These are phyloP conservation scores for Amylostereum chailletii DNA, from an alignment of 1,284 basidiomycete species.

Conservation along the genomic window DNA sequence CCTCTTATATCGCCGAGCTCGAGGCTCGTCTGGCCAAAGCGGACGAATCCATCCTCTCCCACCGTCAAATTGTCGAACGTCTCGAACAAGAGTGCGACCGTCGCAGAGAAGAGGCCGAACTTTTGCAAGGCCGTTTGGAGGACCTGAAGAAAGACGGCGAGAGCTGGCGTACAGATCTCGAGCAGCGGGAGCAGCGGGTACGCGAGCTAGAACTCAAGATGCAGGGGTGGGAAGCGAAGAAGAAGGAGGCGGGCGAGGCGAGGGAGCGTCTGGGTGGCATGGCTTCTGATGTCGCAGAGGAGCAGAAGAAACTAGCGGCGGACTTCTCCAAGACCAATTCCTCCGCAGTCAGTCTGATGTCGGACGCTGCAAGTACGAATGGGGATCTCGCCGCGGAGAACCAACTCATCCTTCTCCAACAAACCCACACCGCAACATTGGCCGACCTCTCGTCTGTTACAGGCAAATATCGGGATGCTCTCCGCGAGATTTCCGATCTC, in stretches of 20 bases:
- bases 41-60: conserved; percentile 64
- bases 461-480: conserved; percentile 80
- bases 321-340: conserved; percentile 18
- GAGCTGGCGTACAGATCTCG: conserved; percentile 73
- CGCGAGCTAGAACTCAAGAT: conserved; percentile 70
- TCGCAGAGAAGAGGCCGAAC: conserved; percentile 58
- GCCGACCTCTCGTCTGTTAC: conserved; percentile 73
- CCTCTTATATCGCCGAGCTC: conserved; percentile 83
- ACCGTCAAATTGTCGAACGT: conserved; percentile 66
- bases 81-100: conserved; percentile 73
- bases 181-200: conserved; percentile 70
- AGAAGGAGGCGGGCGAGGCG: conserved; percentile 55
- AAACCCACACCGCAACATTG: conserved; percentile 72
- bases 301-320: conserved; percentile 55
- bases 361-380: not conserved
- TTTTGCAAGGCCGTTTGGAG: conserved; percentile 69
- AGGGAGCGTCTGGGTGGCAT: conserved; percentile 56
- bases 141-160: conserved; percentile 62
- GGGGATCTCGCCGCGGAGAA: conserved; percentile 33
- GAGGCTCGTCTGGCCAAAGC: conserved; percentile 75
- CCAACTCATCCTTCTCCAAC: conserved; percentile 60
- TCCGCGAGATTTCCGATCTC: conserved; percentile 82
- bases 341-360: conserved; percentile 1
- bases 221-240: conserved; percentile 65
- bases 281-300: conserved; percentile 62